Evolutionary conservation across 2,329 filamentous ascomycete genomes (phyloP).

Genomic region (Exserohilum turcica): DNA sequence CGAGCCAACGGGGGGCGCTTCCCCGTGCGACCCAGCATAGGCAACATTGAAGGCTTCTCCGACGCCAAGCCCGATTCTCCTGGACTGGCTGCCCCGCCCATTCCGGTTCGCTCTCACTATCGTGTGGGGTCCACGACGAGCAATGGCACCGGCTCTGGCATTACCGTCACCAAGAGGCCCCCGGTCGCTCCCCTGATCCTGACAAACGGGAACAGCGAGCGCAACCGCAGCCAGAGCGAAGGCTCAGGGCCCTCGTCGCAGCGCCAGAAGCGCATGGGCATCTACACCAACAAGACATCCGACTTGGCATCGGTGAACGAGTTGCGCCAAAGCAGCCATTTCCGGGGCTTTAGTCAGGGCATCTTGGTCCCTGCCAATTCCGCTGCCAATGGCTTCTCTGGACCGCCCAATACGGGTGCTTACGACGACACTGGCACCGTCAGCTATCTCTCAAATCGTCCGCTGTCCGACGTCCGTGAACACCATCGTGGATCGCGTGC

Average conservation of each 20-base stretch:
- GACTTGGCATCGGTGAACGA: conserved; percentile 61
- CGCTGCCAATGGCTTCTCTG: conserved; percentile 35
- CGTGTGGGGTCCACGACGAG: conserved; percentile 71
- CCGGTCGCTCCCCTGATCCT: conserved; percentile 73
- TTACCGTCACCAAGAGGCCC: conserved; percentile 65
- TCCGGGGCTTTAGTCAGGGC: conserved; percentile 63
- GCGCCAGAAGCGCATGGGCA: conserved; percentile 64
- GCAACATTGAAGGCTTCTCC: conserved; percentile 64
- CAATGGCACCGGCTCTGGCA: conserved; percentile 46
- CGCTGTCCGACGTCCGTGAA: conserved; percentile 63
- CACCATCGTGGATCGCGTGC: conserved; percentile 56
- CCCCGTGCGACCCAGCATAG: conserved; percentile 69
- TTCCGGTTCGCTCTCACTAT: conserved; percentile 81
- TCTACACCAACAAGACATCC: conserved; percentile 62
- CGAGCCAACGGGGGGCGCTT: conserved; percentile 62
- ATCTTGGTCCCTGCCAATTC: conserved; percentile 50
- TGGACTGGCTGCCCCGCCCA: conserved; percentile 65
- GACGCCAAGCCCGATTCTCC: conserved; percentile 50
- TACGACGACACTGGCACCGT: conserved; percentile 45
- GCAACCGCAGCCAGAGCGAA: conserved; percentile 67
- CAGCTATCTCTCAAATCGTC: conserved; percentile 50
- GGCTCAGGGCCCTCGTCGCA: conserved; percentile 58
- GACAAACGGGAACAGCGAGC: conserved; percentile 68
- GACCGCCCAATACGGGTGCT: conserved; percentile 40
- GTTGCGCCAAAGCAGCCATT: conserved; percentile 57